Base-by-base conservation (phyloP, 352 stramenopile species). In the Globisporangium takayamanum region DNA sequence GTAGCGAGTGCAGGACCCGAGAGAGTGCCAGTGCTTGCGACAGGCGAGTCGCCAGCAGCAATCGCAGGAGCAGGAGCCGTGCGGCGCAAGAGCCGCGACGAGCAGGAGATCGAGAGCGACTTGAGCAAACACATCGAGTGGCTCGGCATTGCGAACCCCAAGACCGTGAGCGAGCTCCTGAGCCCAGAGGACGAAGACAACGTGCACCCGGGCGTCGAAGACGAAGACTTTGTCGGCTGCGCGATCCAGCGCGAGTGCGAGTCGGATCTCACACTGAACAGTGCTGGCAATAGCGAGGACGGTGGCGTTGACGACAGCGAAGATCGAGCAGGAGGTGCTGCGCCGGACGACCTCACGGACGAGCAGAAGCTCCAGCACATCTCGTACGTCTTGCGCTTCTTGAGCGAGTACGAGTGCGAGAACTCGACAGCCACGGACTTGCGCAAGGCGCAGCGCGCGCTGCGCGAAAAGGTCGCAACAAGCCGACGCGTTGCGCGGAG, bases 191-290 rank as follows among this genome's bases (percentile, higher is more conserved):
- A 54, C 36, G 55, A 60, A 46, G 54, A 60, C 55, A 54, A 20
- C 55, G 55, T 60, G 14, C 55, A 60, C 33, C n/a, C 55, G 2
- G 55, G 55, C 16, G 55, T 60, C 10, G 47, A 39, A n/a, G 47
- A 42, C 55, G 55, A 60, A 22, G 55, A 60, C 15, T 60, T 60
- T 26, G 49, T 60, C 14, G 49, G 16, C 44, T 60, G 55, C 55
- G 55, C 55, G 7, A 60, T 60, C 39, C 30, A 60, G 45, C 51
- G 39, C 14, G 55, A 55, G 55, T 60, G 26, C 12, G 55, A 55
- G 33, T 49, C 47, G 2, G 55, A 60, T 0, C 30, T 5, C 10
- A 33, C 46, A 37, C 28, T 20, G 6, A 26, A 42, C 5, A 12
- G 33, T 6, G 33, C 6, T 12, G 33, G 33, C 33, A 12, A 12